Base-by-base conservation (phyloP, 257 asterid genomes). In the Petunia axillaris region DNA sequence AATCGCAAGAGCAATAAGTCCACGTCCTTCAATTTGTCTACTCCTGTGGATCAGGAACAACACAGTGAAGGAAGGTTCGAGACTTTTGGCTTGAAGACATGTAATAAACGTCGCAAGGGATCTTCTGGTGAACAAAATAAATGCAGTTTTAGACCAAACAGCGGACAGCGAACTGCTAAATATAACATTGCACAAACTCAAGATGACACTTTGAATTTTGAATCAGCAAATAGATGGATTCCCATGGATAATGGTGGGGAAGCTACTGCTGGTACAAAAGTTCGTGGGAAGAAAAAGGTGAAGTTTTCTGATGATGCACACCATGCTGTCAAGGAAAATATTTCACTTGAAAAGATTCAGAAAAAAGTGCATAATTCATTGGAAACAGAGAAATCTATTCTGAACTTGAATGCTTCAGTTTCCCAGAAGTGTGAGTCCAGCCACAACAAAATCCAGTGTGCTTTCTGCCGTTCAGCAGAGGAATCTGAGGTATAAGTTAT, bases 401-500 rank as follows among this genome's bases (percentile, higher is more conserved):
- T 85, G 55, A 78, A 83, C 67, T 75, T 52, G 54, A 80, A 65
- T 60, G 70, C 79, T 59, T 63, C 83, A 43, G 81, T 84, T 80
- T 59, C 85, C 80, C 85, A 8, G 11, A 91, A 84, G 80, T 87
- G 91, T 84, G 87, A 75, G 68, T 82, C 85, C 40, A 62, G 79
- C 75, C 62, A 85, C 35, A 79, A 67, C 40, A 77, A 76, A 58
- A 52, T 82, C 70, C 67, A n/a, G 37, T 95, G 99, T 81, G 91
- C 93, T 75, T 95, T 95, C 83, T 93, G 99, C 81, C 94, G 83
- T 79, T 90, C 93, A 59, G 81, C 91, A 37, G 91, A 91, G 78
- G 97, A 86, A 64, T 87, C 95, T 0, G 95, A 92, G 97, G 99
- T 95, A 87, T 57, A 57, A 57, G 25, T 44, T 41, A 48, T 81